Conservation (phyloP, 306 rosid genomes). For the Cicer arietinum region DNA sequence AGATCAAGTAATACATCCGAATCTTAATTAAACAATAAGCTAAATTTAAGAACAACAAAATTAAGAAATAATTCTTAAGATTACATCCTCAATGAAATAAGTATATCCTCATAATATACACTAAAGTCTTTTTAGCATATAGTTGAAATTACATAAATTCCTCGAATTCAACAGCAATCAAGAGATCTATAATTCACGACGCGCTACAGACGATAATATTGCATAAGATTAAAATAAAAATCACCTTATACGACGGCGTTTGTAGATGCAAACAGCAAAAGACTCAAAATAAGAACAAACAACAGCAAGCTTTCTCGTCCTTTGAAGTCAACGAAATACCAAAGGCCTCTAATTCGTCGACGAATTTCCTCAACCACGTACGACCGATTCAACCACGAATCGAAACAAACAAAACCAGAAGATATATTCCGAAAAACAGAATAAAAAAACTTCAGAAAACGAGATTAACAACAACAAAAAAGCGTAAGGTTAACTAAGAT, state of each 20-base stretch:
- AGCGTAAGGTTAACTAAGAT: slow-evolving; percentile 75
- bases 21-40: neutral
- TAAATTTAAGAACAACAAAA: neutral
- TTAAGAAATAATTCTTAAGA: neutral
- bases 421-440: slow-evolving; percentile 10
- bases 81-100: no score
- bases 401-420: slow-evolving; percentile 30
- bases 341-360: slow-evolving; percentile 15
- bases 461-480: neutral
- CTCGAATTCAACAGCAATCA: neutral
- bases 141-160: neutral
- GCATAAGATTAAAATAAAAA: neutral
- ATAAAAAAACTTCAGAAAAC: slow-evolving; percentile 12
- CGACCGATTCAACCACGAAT: slow-evolving; percentile 6
- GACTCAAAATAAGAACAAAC: slow-evolving; percentile 7
- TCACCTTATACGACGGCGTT: slow-evolving; percentile 40
- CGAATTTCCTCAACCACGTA: neutral
- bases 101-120: no score
- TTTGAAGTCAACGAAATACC: slow-evolving; percentile 30
- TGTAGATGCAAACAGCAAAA: neutral
- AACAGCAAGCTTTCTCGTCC: slow-evolving; percentile 3
- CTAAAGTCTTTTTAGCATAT: neutral
- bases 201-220: neutral
- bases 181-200: neutral
- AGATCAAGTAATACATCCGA: neutral